A percentile compares a stretch with the other conserved stretches of the same genome.
Conservation (phyloP, 169 alveolate genomes). For the Plasmodium sp. region DNA sequence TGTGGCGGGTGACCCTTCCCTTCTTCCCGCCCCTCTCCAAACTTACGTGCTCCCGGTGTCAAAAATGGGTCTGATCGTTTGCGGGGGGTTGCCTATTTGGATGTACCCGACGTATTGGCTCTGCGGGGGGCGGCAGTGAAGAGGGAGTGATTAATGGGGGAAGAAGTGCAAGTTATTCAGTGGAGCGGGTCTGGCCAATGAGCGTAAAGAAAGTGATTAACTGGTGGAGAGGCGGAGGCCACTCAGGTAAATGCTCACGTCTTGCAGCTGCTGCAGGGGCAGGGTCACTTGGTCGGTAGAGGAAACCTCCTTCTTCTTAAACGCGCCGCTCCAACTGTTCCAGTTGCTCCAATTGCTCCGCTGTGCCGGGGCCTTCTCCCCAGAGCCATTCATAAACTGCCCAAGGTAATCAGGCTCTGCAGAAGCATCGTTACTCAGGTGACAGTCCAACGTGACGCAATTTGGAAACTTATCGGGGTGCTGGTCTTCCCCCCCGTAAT, state of each 20-base stretch:
- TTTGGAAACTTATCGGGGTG: not conserved
- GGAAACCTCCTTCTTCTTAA: not conserved
- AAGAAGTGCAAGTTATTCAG: not conserved
- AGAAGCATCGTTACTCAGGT: not conserved
- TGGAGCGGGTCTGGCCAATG: no score
- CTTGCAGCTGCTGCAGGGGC: constrained; percentile 55
- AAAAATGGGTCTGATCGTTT: constrained; percentile 84
- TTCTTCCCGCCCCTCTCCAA: not conserved
- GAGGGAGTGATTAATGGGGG: not conserved
- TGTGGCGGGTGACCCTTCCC: not conserved
- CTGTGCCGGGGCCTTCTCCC: not conserved
- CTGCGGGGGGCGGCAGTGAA: not conserved
- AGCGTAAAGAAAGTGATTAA: not conserved
- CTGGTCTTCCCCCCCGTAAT: not conserved
- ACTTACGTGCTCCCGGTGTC: constrained; percentile 91
- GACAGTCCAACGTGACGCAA: not conserved
- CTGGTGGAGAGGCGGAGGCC: not conserved
- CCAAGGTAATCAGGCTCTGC: not conserved
- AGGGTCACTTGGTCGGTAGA: constrained; percentile 4
- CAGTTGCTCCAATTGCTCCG: not conserved
- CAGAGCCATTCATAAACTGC: not conserved
- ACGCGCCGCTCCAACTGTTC: not conserved
- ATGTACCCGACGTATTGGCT: constrained; percentile 81
- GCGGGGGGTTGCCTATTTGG: constrained; percentile 87
- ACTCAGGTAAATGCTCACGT: constrained; percentile 8